Percentiles rank a stretch among this genome's conserved stretches.
These are phyloP conservation scores for Boletus mariae DNA, from an alignment of 1,284 basidiomycete genomes.

Conservation along the genomic window DNA sequence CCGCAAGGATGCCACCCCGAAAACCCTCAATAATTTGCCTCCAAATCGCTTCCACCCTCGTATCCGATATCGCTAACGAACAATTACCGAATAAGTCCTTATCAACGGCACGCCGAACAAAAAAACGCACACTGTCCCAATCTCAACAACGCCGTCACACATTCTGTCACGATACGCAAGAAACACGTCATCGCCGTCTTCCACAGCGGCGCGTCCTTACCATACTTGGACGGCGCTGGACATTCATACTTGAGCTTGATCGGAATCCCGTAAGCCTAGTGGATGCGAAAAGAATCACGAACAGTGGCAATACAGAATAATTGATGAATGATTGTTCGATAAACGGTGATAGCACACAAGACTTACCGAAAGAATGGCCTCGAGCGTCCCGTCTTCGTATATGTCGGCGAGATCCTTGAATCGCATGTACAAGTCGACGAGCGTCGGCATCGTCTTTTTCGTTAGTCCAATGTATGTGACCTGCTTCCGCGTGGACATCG, in stretches of 20 bases:
- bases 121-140: conserved; percentile 43
- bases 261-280: conserved; percentile 82
- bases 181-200: conserved; percentile 81
- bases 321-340: not conserved
- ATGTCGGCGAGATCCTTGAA: conserved; percentile 62
- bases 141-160: conserved; percentile 46
- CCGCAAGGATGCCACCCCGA: conserved; percentile 77
- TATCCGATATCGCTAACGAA: conserved; percentile 50
- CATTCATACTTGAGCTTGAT: conserved; percentile 95
- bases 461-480: conserved; percentile 85
- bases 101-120: not conserved
- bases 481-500: conserved; percentile 48
- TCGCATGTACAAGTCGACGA: conserved; percentile 67
- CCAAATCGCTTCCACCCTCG: conserved; percentile 78
- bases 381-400: conserved; percentile 80
- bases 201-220: conserved; percentile 85
- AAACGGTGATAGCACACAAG: not conserved
- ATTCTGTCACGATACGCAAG: conserved; percentile 65
- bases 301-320: not conserved
- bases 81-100: not conserved
- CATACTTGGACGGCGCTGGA: conserved; percentile 81
- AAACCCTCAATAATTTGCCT: conserved; percentile 82
- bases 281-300: not conserved
- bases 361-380: conserved; percentile 76
- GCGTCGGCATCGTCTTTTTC: conserved; percentile 82